Base-by-base conservation (phyloP, 257 asterid species). In the Gardenia jasminoides region DNA sequence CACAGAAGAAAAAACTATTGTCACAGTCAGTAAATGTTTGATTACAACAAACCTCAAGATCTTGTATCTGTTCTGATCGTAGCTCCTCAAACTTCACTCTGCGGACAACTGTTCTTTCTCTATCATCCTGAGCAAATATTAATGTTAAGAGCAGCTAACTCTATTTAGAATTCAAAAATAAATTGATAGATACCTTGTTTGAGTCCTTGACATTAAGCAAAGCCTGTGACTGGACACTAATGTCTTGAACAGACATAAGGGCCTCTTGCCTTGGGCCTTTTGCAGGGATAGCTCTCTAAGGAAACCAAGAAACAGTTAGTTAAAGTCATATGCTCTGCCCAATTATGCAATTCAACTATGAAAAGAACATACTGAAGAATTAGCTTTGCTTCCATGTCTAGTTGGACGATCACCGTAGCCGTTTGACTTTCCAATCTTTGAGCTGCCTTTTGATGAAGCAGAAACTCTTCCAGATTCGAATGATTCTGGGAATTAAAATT, bases 21-120 rank as follows among this genome's bases (percentile, higher is more conserved):
- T 36, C 4, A 36, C 19, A 48, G 24, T 59, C 70, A 81, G 76
- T 73, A 67, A 71, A 65, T 36, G n/a, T 33, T 46, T 66, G 65
- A 75, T 46, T 74, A 68, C 50, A 50, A 77, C 80, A 85, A 82
- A 96, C 99, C 99, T 96, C 98, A 65, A 93, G 97, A 85, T 96
- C 99, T 88, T 96, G 99, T 84, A 96, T 92, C 86, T 96, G 99
- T 88, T 96, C 98, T 78, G 90, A 75, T 58, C 97, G 99, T 72
- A 90, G 76, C 82, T 96, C 99, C 87, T 96, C 99, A 82, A 93
- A 96, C 88, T 96, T 96, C 80, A 90, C 90, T 85, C 97, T 89
- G 75, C 97, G 94, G 70, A 93, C 94, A 79, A 96, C 80, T 58
- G 91, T 84, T 84, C 97, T 88, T 86, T 96, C 99, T 78, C 99